These are phyloP conservation scores for Linum tenue DNA, from an alignment of 345 rosid species.

Conservation along the genomic window DNA sequence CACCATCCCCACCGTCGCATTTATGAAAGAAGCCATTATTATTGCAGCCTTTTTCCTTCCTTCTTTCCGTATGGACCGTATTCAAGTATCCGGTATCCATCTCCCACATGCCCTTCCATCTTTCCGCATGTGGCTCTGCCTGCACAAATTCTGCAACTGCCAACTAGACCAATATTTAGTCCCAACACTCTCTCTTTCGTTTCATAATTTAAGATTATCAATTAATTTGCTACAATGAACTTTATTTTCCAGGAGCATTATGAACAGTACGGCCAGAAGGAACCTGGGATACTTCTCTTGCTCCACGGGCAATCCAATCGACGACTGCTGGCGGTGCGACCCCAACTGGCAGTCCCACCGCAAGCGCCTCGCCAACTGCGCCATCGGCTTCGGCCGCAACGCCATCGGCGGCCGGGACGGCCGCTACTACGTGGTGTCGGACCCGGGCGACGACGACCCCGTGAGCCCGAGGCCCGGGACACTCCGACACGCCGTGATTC, in stretches of 20 bases:
- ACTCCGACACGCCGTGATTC: not conserved
- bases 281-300: constrained; percentile 3
- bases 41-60: too few relatives aligned
- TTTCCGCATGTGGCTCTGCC: too few relatives aligned
- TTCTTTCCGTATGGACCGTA: too few relatives aligned
- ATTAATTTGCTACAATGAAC: too few relatives aligned
- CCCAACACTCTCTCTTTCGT: too few relatives aligned
- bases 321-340: constrained; percentile 3
- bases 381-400: constrained; percentile 1
- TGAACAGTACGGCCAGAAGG: constrained; percentile 3
- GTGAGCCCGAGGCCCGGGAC: constrained; percentile 1
- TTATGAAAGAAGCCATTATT: too few relatives aligned
- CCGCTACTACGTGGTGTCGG: not conserved
- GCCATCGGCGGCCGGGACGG: constrained; percentile 4
- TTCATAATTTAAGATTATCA: too few relatives aligned
- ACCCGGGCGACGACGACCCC: not conserved
- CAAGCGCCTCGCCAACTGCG: constrained; percentile 3
- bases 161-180: too few relatives aligned
- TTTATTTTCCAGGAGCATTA: not conserved
- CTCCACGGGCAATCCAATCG: constrained; percentile 3
- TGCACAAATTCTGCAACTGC: too few relatives aligned
- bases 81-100: too few relatives aligned
- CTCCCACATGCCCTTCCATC: too few relatives aligned
- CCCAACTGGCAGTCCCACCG: not conserved
- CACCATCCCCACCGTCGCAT: too few relatives aligned